Percentiles rank a stretch among this genome's conserved stretches.
Evolutionary conservation across 106 monocot species (phyloP).

Genomic region (Amphibolis antarctica): DNA sequence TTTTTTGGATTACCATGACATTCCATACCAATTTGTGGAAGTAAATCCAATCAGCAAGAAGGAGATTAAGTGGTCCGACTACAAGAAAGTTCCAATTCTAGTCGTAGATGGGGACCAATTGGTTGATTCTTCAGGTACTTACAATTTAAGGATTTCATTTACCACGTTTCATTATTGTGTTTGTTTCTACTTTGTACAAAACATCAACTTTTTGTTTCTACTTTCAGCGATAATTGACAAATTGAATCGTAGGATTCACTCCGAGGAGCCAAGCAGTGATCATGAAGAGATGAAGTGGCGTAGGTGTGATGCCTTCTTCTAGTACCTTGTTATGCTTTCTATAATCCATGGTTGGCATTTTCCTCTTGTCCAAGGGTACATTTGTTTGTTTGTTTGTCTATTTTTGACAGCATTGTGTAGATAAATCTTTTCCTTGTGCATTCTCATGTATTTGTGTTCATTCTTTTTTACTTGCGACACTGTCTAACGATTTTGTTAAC

Average conservation of each 20-base stretch:
- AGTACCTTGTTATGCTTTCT: background rate
- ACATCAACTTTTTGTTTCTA: background rate
- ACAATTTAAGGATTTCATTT: background rate
- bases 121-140: constrained; percentile 71
- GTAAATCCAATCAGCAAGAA: constrained; percentile 91
- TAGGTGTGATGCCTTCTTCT: constrained; percentile 27
- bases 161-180: too few relatives aligned
- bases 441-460: too few relatives aligned
- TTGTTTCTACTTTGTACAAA: too few relatives aligned
- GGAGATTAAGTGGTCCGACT: constrained; percentile 98
- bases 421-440: too few relatives aligned
- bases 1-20: constrained; percentile 82
- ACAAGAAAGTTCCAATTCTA: constrained; percentile 90
- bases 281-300: constrained; percentile 83
- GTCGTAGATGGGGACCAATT: constrained; percentile 80
- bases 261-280: constrained; percentile 23
- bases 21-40: constrained; percentile 88
- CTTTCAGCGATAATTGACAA: constrained; percentile 66
- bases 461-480: too few relatives aligned
- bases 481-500: too few relatives aligned
- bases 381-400: too few relatives aligned
- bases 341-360: too few relatives aligned
- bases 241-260: constrained; percentile 37
- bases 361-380: too few relatives aligned
- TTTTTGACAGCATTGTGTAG: too few relatives aligned